Evolutionary conservation across 192 early-diverging fungal genomes (phyloP).

Genomic region (Linnemannia exigua): DNA sequence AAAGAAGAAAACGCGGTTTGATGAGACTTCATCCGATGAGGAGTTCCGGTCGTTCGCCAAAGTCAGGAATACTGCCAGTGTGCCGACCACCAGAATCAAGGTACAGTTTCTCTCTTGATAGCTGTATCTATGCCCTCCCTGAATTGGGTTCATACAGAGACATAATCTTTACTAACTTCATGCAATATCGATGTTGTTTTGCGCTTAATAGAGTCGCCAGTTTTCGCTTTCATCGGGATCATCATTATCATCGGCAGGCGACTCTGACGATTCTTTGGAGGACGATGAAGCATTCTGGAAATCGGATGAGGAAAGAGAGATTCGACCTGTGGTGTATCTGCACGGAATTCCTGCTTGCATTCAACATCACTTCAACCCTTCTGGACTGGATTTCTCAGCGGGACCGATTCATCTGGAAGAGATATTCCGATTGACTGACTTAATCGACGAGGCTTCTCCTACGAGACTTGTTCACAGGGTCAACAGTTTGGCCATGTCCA

Average conservation of each 20-base stretch:
- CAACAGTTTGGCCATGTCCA: constrained; percentile 29
- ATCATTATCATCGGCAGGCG: constrained; percentile 50
- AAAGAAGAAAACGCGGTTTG: constrained; percentile 52
- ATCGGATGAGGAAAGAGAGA: constrained; percentile 47
- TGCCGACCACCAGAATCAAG: constrained; percentile 56
- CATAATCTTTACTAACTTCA: constrained; percentile 24
- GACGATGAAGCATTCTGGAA: constrained; percentile 46
- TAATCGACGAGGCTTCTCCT: constrained; percentile 48
- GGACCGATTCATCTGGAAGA: constrained; percentile 55
- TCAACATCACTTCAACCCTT: constrained; percentile 54
- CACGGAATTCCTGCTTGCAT: constrained; percentile 56
- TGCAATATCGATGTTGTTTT: not conserved
- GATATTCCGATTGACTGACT: constrained; percentile 45
- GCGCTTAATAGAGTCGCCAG: constrained; percentile 38
- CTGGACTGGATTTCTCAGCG: constrained; percentile 48
- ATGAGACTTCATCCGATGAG: constrained; percentile 54
- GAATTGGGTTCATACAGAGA: not conserved
- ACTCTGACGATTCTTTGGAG: constrained; percentile 48
- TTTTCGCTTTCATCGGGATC: constrained; percentile 56
- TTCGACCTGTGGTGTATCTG: constrained; percentile 33
- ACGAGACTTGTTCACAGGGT: constrained; percentile 43
- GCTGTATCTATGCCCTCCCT: not conserved
- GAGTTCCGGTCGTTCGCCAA: constrained; percentile 53
- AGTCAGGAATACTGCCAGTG: constrained; percentile 28
- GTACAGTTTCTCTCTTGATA: constrained; percentile 17